These are phyloP conservation scores for Tripterygium wilfordii DNA, from an alignment of 177 flowering plant species.

Conservation along the genomic window DNA sequence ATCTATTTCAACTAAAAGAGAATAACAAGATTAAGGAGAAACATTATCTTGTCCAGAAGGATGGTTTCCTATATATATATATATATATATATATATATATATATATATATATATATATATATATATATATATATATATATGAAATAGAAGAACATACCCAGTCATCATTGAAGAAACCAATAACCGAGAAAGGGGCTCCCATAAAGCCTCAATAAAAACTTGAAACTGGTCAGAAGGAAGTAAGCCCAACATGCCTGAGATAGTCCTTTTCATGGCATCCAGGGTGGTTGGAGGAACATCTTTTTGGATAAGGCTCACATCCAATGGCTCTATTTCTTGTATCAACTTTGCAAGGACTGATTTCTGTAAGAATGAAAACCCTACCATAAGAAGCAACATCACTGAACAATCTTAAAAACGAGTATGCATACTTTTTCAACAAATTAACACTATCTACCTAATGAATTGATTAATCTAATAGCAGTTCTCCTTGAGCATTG, in stretches of 20 bases:
- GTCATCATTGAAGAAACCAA: constrained; percentile 90
- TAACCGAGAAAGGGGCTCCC: constrained; percentile 80
- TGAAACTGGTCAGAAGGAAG: constrained; percentile 87
- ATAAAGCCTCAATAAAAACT: constrained; percentile 66
- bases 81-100: no score
- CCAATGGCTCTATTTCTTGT: constrained; percentile 82
- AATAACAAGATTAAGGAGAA: no score
- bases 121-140: no score
- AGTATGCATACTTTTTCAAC: neutral
- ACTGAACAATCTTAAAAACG: neutral
- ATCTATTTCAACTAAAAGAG: no score
- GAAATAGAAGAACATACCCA: no score
- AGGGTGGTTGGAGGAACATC: constrained; percentile 72
- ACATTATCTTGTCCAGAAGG: no score
- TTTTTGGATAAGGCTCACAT: constrained; percentile 76
- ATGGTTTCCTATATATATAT: no score
- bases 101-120: no score
- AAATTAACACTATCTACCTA: neutral
- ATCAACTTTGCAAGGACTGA: constrained; percentile 48
- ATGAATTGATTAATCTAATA: no score
- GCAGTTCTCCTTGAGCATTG: no score
- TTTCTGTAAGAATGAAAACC: constrained; percentile 35
- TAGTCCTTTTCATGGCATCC: constrained; percentile 90
- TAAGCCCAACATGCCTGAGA: constrained; percentile 85
- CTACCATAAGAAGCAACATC: no score